phyloP scores from a whole-genome alignment of 1,284 basidiomycete species.

The Mycosarcoma mackinlayi region DNA sequence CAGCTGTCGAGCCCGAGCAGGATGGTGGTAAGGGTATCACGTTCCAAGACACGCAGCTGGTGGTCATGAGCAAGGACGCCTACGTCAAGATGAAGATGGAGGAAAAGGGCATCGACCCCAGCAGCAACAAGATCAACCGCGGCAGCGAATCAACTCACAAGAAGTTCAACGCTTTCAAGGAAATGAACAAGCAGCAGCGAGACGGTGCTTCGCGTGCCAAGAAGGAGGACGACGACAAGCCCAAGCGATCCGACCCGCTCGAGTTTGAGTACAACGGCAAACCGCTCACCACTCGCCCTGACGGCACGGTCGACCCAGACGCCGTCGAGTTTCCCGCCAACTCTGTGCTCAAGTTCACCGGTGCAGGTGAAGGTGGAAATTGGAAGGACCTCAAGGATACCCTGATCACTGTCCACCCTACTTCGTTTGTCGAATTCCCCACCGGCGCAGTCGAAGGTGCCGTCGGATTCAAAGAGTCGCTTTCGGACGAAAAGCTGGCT shows the following conservation, averaged over 20 bases:
- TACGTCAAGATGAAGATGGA: conserved; percentile 98
- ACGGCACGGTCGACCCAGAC: conserved; percentile 77
- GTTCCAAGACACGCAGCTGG: conserved; percentile 72
- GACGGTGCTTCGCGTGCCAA: conserved; percentile 68
- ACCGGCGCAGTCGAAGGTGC: conserved; percentile 69
- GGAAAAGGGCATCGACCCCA: conserved; percentile 82
- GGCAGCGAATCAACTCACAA: conserved; percentile 70
- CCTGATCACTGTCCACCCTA: conserved; percentile 56
- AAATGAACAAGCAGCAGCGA: conserved; percentile 73
- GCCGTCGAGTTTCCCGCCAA: conserved; percentile 77
- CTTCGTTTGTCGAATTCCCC: conserved; percentile 57
- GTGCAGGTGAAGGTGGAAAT: conserved; percentile 68
- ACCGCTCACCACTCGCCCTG: conserved; percentile 74
- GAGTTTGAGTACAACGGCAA: conserved; percentile 69
- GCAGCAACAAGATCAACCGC: conserved; percentile 74
- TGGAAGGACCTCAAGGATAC: conserved; percentile 72
- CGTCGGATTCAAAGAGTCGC: conserved; percentile 69
- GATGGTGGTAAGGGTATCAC: conserved; percentile 57
- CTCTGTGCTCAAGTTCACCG: conserved; percentile 78
- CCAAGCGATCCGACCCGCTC: conserved; percentile 66
- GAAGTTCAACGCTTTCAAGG: conserved; percentile 87
- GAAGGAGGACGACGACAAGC: conserved; percentile 48
- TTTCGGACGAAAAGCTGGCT: conserved; percentile 70
- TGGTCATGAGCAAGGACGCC: conserved; percentile 80
- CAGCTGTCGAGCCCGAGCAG: conserved; percentile 47